A percentile compares a stretch with the other conserved stretches of the same genome.
Evolutionary conservation across 495 filamentous ascomycete species (phyloP).

Genomic region (Usnea hakonensis): DNA sequence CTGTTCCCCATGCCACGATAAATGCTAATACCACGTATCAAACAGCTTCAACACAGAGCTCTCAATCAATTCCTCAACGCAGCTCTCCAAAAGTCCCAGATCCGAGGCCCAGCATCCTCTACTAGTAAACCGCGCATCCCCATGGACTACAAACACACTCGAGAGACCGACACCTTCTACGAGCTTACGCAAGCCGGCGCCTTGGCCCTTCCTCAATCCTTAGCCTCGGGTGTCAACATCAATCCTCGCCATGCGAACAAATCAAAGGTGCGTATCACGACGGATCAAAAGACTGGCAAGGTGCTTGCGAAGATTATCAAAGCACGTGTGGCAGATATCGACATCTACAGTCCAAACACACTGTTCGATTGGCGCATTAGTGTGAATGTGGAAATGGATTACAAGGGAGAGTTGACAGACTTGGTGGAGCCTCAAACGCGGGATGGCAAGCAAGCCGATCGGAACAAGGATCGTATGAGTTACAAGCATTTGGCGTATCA

Average conservation of each 20-base stretch:
- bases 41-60: constrained; percentile 62
- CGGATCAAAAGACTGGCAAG: constrained; percentile 63
- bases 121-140: constrained; percentile 48
- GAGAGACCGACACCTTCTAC: constrained; percentile 74
- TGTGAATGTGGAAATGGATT: constrained; percentile 84
- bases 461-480: constrained; percentile 81
- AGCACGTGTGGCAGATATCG: constrained; percentile 71
- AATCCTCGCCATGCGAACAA: constrained; percentile 45
- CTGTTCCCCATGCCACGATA: constrained; percentile 8
- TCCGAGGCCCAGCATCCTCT: constrained; percentile 36
- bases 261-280: constrained; percentile 67
- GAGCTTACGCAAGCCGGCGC: constrained; percentile 54
- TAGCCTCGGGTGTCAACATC: constrained; percentile 47
- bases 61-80: constrained; percentile 78
- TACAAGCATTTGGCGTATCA: constrained; percentile 80
- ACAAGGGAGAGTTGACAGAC: constrained; percentile 56
- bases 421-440: constrained; percentile 37
- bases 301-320: constrained; percentile 83
- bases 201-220: constrained; percentile 44
- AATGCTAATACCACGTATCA: constrained; percentile 13
- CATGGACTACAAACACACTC: constrained; percentile 71
- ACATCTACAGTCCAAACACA: constrained; percentile 63
- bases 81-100: constrained; percentile 48
- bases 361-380: constrained; percentile 81
- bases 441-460: constrained; percentile 46